Evolutionary conservation across 177 flowering plant genomes (phyloP).

Genomic region (Vitis hybrid): DNA sequence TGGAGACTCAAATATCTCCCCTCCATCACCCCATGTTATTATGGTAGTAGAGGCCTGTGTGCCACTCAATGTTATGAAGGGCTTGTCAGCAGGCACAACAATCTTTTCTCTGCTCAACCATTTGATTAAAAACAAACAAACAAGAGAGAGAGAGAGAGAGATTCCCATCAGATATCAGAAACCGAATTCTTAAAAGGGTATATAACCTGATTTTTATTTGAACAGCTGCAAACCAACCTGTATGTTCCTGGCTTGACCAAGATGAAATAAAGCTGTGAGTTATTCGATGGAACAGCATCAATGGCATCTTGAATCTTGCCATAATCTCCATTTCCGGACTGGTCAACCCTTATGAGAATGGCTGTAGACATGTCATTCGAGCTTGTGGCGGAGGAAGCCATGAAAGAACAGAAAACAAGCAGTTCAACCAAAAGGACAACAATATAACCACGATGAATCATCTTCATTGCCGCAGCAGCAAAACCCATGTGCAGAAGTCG

Average conservation of each 20-base stretch:
- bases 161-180: neutral
- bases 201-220: neutral
- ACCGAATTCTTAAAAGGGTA: neutral
- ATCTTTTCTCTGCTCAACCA: constrained; percentile 37
- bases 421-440: neutral
- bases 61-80: constrained; percentile 50
- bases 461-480: constrained; percentile 1
- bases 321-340: constrained; percentile 36
- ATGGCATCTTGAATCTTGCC: constrained; percentile 36
- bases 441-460: neutral
- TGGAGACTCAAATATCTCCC: constrained; percentile 31
- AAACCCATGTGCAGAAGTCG: constrained; percentile 34
- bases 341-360: constrained; percentile 30
- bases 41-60: constrained; percentile 28
- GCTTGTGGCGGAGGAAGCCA: constrained; percentile 1
- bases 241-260: constrained; percentile 37
- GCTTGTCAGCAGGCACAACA: constrained; percentile 48
- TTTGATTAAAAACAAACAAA: neutral
- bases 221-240: constrained; percentile 18
- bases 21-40: constrained; percentile 40
- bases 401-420: neutral
- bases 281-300: constrained; percentile 32
- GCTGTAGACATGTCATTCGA: constrained; percentile 21
- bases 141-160: neutral
- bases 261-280: constrained; percentile 20